Evolutionary conservation across 106 monocot species (phyloP).

Genomic region (Posidonia australis): DNA sequence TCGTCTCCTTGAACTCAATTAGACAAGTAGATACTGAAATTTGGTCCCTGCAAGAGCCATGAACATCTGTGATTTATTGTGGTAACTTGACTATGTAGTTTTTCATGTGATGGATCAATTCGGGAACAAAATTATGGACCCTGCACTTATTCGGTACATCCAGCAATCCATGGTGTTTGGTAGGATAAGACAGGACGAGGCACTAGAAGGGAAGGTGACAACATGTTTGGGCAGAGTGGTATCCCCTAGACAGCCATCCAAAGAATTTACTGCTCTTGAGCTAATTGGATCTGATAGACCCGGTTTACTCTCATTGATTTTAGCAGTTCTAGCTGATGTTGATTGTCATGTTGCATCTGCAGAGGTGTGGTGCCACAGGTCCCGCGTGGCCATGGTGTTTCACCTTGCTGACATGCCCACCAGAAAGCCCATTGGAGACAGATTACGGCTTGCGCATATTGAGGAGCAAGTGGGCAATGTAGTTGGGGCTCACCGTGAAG

Average conservation of each 20-base stretch:
- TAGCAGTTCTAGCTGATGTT: conserved; percentile 26
- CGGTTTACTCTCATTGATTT: conserved; percentile 48
- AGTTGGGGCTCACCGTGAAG: conserved; percentile 18
- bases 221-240: conserved; percentile 54
- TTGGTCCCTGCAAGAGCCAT: background rate
- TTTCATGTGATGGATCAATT: conserved; percentile 64
- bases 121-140: conserved; percentile 43
- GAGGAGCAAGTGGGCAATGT: conserved; percentile 29
- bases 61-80: conserved; percentile 2
- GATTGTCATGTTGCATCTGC: conserved; percentile 23
- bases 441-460: conserved; percentile 12
- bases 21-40: background rate
- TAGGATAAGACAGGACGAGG: background rate
- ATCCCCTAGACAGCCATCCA: conserved; percentile 6
- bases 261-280: conserved; percentile 18
- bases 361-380: conserved; percentile 50
- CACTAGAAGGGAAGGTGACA: conserved; percentile 13
- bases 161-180: conserved; percentile 28
- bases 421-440: conserved; percentile 5
- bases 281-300: conserved; percentile 35
- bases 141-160: conserved; percentile 30
- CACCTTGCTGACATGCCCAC: conserved; percentile 14
- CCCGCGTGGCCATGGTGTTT: conserved; percentile 27
- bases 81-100: conserved; percentile 18
- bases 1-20: background rate